phyloP scores from a whole-genome alignment of 495 filamentous ascomycete genomes.

The Hypomontagnella monticulosa region DNA sequence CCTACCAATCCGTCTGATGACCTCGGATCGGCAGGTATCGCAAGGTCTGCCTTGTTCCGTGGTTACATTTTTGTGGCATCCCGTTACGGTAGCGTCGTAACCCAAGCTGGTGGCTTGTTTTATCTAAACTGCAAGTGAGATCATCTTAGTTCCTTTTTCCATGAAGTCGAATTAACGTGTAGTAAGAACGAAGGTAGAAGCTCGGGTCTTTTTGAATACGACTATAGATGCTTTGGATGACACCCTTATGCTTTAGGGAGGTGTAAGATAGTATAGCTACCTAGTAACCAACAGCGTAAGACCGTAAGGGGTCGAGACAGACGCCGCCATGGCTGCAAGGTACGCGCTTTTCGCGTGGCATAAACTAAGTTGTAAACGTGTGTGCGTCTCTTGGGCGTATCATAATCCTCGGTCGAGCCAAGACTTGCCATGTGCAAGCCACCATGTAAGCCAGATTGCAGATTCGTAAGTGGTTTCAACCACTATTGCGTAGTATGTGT shows the following conservation, averaged over 20 bases:
- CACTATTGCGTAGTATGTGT: not conserved
- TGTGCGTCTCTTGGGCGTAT: conserved; percentile 7
- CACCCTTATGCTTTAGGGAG: conserved; percentile 12
- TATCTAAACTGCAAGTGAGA: conserved; percentile 30
- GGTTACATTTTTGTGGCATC: conserved; percentile 27
- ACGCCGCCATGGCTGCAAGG: conserved; percentile 29
- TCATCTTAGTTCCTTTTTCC: conserved; percentile 18
- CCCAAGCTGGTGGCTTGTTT: conserved; percentile 24
- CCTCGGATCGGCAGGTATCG: conserved; percentile 24
- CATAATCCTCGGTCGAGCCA: conserved; percentile 4
- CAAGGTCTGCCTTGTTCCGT: conserved; percentile 22
- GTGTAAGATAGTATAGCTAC: conserved; percentile 9
- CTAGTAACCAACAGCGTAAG: not conserved
- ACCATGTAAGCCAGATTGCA: not conserved
- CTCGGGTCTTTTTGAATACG: conserved; percentile 24
- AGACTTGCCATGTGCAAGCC: not conserved
- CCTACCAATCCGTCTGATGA: conserved; percentile 16
- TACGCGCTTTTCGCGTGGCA: conserved; percentile 25
- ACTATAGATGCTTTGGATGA: conserved; percentile 4
- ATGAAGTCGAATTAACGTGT: conserved; percentile 4
- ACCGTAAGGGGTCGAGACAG: not conserved
- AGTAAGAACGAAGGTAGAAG: conserved; percentile 11
- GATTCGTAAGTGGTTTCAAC: not conserved
- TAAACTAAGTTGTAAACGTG: conserved; percentile 6
- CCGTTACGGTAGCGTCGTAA: conserved; percentile 33